Conservation (phyloP, 805 yeast genomes). For the Sporopachydermia lactativora region DNA sequence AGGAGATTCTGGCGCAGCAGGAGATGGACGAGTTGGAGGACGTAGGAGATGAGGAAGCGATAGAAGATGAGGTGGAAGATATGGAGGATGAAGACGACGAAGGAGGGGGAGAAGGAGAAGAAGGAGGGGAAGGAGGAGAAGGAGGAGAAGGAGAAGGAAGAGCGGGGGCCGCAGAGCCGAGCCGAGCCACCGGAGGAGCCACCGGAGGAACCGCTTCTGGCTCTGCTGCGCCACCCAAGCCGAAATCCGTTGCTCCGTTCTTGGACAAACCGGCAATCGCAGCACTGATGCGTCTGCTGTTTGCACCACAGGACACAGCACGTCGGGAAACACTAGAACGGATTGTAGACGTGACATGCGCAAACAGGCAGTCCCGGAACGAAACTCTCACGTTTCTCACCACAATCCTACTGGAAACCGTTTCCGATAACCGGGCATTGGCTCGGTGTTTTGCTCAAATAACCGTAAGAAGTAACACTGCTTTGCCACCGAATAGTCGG, state of each 20-base stretch:
- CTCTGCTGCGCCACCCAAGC: conserved; percentile 17
- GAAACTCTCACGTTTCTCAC: conserved; percentile 60
- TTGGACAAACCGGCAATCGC: conserved; percentile 68
- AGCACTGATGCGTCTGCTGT: conserved; percentile 53
- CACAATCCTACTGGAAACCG: conserved; percentile 65
- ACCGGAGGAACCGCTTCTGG: conserved; percentile 3
- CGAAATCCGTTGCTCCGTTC: conserved; percentile 37
- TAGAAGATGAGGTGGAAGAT: conserved; percentile 16
- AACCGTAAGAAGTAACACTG: conserved; percentile 1
- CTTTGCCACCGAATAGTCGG: conserved; percentile 9
- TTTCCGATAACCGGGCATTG: conserved; percentile 40
- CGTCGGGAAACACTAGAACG: conserved; percentile 53
- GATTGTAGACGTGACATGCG: conserved; percentile 51
- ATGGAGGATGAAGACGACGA: conserved; percentile 19
- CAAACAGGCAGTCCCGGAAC: conserved; percentile 62
- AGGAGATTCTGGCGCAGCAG: conserved; percentile 37
- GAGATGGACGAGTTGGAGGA: conserved; percentile 16
- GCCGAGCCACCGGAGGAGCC: conserved; percentile 3
- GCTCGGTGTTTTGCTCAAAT: conserved; percentile 45
- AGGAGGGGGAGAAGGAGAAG: conserved; percentile 13
- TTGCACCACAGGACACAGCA: conserved; percentile 52
- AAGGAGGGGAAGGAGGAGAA: conserved; percentile 7
- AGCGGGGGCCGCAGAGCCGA: conserved; percentile 3
- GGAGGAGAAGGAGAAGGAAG: conserved; percentile 10
- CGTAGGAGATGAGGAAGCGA: conserved; percentile 16